These are phyloP conservation scores for Erythrophleum ivorense DNA, from an alignment of 331 rosid species.

Conservation along the genomic window DNA sequence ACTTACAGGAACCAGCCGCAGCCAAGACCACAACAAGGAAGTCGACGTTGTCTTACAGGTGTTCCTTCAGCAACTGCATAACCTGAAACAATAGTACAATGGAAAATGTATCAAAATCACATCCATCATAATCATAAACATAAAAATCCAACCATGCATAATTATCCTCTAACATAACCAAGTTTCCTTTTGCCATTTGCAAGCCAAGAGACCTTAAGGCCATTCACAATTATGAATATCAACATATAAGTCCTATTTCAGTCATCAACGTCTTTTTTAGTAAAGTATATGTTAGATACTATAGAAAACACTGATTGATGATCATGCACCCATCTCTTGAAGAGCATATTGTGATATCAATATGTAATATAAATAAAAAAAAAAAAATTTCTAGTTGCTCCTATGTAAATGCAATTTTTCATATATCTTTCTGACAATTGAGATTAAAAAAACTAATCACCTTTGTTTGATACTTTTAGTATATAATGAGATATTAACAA, in stretches of 20 bases:
- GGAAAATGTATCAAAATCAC: conserved; percentile 23
- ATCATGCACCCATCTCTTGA: not conserved
- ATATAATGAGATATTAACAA: not conserved
- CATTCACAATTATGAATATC: conserved; percentile 1
- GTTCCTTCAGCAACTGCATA: conserved; percentile 93
- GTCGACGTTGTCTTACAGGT: conserved; percentile 79
- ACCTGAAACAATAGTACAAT: conserved; percentile 50
- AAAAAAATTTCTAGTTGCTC: not conserved
- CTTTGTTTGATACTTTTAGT: not conserved
- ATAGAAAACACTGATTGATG: not conserved
- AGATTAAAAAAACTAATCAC: not conserved
- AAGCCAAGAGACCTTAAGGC: not conserved
- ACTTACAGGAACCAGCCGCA: conserved; percentile 93
- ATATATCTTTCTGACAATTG: not conserved
- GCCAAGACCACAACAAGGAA: conserved; percentile 93
- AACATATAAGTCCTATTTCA: not conserved
- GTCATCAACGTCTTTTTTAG: not conserved
- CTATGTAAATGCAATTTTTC: not conserved
- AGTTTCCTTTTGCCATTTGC: not conserved
- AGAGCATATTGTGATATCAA: not conserved
- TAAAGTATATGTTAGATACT: not conserved
- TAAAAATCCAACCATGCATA: conserved; percentile 1
- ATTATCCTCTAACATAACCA: conserved; percentile 14
- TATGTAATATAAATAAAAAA: not conserved
- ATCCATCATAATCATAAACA: not conserved